Evolutionary conservation across 1,139 yeast species (phyloP).

Genomic region (Taphrina sp.): DNA sequence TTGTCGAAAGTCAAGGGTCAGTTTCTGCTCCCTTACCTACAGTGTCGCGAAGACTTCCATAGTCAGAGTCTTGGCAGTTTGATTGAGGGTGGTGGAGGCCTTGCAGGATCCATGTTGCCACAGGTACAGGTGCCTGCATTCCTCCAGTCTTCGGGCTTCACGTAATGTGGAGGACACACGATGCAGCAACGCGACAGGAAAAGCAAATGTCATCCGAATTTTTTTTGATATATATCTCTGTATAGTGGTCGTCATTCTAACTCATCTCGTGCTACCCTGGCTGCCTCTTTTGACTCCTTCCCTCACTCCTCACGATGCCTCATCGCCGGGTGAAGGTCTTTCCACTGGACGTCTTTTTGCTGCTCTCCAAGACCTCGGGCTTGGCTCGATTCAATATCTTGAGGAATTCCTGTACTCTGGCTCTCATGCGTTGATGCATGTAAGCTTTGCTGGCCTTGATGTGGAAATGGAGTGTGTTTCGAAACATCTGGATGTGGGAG

Average conservation of each 20-base stretch:
- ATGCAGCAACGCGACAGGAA: no score
- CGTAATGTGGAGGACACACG: background rate
- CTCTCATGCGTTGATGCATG: slow-evolving; percentile 98
- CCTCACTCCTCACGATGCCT: no score
- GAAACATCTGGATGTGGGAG: slow-evolving; percentile 82
- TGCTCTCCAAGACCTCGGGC: slow-evolving; percentile 83
- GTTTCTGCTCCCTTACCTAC: slow-evolving; percentile 46
- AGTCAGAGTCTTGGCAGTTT: slow-evolving; percentile 29
- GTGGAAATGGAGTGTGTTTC: slow-evolving; percentile 97
- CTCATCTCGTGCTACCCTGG: no score
- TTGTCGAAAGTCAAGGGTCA: slow-evolving; percentile 66
- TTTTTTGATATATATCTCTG: no score
- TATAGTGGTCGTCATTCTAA: no score
- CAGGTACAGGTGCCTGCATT: slow-evolving; percentile 10
- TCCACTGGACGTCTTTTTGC: slow-evolving; percentile 50
- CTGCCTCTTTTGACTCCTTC: no score
- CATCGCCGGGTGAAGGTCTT: slow-evolving; percentile 24
- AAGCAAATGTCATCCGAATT: no score
- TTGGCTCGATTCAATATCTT: slow-evolving; percentile 96
- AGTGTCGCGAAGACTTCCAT: slow-evolving; percentile 36
- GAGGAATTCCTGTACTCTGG: slow-evolving; percentile 85
- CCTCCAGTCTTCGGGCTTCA: background rate
- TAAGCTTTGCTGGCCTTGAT: slow-evolving; percentile 97
- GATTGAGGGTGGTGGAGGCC: slow-evolving; percentile 12
- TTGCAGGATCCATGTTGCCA: no score